These are phyloP conservation scores for Colletotrichum cordylinicola DNA, from an alignment of 2,329 filamentous ascomycete species.

Conservation along the genomic window DNA sequence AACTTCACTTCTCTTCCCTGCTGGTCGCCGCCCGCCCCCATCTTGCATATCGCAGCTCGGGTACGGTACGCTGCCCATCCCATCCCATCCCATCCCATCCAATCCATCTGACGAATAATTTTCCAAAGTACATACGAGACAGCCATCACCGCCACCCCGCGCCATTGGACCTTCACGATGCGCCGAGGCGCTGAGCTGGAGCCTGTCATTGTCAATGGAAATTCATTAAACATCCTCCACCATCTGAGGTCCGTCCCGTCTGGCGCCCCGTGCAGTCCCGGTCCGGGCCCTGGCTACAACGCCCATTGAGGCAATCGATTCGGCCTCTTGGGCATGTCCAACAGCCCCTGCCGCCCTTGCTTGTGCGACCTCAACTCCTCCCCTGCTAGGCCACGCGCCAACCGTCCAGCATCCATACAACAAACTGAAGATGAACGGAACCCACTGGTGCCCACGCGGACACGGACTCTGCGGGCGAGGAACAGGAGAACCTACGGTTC, in stretches of 20 bases:
- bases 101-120: background rate
- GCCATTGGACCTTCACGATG: background rate
- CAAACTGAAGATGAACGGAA: background rate
- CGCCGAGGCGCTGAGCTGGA: background rate
- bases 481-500: background rate
- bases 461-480: background rate
- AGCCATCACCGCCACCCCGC: background rate
- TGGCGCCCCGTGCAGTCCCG: background rate
- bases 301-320: background rate
- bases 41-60: background rate
- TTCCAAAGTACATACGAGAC: background rate
- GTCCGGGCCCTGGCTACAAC: background rate
- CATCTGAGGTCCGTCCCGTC: background rate
- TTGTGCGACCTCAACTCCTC: background rate
- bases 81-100: background rate
- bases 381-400: background rate
- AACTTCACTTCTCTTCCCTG: background rate
- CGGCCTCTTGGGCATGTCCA: background rate
- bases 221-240: background rate
- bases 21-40: background rate
- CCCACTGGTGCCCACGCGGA: background rate
- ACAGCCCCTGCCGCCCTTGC: background rate
- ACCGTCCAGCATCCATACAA: background rate
- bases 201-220: background rate
- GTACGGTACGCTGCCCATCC: background rate